Base-by-base conservation (phyloP, 768 basidiomycete species). In the Russula ochroleuca region DNA sequence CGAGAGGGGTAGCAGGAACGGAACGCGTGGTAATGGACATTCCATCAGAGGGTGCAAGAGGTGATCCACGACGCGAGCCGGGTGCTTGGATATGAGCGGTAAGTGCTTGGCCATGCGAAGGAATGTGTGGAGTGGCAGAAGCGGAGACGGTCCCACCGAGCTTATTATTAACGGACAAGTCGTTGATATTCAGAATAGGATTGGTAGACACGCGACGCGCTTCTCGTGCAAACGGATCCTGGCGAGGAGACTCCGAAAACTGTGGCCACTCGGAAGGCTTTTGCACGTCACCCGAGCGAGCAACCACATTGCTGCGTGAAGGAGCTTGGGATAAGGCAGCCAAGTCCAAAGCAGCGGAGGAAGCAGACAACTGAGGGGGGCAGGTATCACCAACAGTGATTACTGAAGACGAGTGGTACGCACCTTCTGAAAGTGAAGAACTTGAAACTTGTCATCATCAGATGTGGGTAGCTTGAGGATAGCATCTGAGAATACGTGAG, bases 191-290 rank as follows among this genome's bases (percentile, higher is more conserved):
- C 68, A 91, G 73, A 54, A 83, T 84, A 10, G 90, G 88, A 70
- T 87, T 90, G 5, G 89, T 90, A 45, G 88, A 87, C 33, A 78
- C 84, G 40, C 90, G 86, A 65, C 90, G 82, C 60, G 90, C 88
- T 35, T 76, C 69, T 59, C 87, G 82, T 47, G 80, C 77, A 48
- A 75, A 71, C 14, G 79, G 78, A 41, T 92, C 90, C 38, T 85
- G 83, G 33, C 78, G 81, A 69, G 88, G 85, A 52, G 80, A 80
- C 31, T 82, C 83, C 51, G 84, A 78, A 75, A 94, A 97, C 73
- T 94, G 92, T 37, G 94, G 92, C 95, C 95, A 98, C 73, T 97
- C 94, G 1, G 93, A 93, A 10, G 90, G 80, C 73, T 86, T 88
- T 71, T 87, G 79, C 52, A 78, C 74, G 38, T 88, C 86, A 65